Evolutionary conservation across 176 grass and related monocot genomes (phyloP), one percentile per base, ranked within the genome.

Genomic region (Phoenix dactylifera): DNA sequence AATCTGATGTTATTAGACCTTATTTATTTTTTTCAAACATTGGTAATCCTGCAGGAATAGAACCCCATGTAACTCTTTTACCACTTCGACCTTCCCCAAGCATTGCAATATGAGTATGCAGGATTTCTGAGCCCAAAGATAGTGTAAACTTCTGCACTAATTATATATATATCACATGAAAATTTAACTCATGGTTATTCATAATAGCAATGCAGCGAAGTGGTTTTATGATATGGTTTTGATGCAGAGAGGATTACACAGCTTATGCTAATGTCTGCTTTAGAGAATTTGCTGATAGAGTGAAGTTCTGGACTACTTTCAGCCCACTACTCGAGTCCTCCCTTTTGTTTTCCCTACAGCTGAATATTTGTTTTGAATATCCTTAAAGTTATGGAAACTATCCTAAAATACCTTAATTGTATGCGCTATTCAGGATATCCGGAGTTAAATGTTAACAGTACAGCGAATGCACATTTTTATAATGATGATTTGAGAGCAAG

Each of bases 71-170:
- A 30, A 89, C 90, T 25, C 68, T 89, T 89, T 52, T 72, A 83
- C 76, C 85, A 89, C 67, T 86, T 83, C 18, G 90, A 95, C 70
- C 82, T 89, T 26, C 82, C 90, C 6, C 79, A 83, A 52, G 71
- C 66, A 18, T 69, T 95, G 24, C 75, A 95, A 66, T 82, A 86
- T 4, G 79, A 89, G 56, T 86, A 95, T 44, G 32, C 24, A 16
- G 90, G 85, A 19, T 24, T 75, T 6, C 66, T 95, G 49, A 83
- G 76, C 76, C 76, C 79, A 62, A 75, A 59, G 57, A 82, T 95
- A 54, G 68, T 89, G 89, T 86, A 76, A 18, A 17, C 5, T 59
- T 44, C 6, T 17, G 24, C 26, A 15, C 4, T 1, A 24, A 64
- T 50, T 64, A 15, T 25, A 50, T 44, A 25, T 39, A 22, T 18